phyloP scores from a whole-genome alignment of 805 yeast genomes.

The Wickerhamiella australiensis region DNA sequence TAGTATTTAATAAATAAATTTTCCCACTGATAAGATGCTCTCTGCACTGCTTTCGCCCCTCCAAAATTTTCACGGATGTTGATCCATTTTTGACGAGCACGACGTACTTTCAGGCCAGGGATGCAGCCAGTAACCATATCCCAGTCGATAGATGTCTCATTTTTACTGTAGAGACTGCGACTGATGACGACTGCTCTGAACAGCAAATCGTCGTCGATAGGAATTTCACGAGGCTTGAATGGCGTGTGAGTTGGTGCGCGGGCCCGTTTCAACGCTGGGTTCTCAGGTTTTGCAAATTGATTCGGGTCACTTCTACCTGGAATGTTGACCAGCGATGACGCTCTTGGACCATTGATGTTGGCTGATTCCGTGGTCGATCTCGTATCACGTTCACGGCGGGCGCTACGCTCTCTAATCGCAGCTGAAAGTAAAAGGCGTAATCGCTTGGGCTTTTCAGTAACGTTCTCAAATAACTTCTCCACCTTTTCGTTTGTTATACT shows the following conservation, averaged over 20 bases:
- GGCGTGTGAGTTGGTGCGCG: background rate
- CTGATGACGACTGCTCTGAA: constrained; percentile 57
- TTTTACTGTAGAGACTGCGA: constrained; percentile 33
- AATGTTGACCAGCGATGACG: constrained; percentile 6
- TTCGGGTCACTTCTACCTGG: constrained; percentile 8
- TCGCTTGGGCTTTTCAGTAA: constrained; percentile 4
- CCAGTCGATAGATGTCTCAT: constrained; percentile 50
- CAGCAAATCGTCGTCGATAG: constrained; percentile 37
- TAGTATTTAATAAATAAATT: constrained; percentile 47
- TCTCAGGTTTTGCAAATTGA: background rate
- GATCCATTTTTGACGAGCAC: constrained; percentile 58
- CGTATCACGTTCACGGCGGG: background rate
- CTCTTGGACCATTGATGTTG: constrained; percentile 8
- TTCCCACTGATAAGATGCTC: constrained; percentile 52
- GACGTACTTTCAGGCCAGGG: constrained; percentile 33
- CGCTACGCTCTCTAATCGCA: constrained; percentile 4
- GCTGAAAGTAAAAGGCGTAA: background rate
- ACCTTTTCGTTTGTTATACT: background rate
- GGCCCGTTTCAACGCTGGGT: background rate
- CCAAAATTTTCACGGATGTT: constrained; percentile 46
- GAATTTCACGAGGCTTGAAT: background rate
- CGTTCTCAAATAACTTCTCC: constrained; percentile 2
- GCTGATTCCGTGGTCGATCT: background rate
- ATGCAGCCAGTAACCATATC: constrained; percentile 42
- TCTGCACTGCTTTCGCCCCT: constrained; percentile 47